Evolutionary conservation across 306 rosid genomes (phyloP).

Genomic region (Notholithocarpus densiflorus): DNA sequence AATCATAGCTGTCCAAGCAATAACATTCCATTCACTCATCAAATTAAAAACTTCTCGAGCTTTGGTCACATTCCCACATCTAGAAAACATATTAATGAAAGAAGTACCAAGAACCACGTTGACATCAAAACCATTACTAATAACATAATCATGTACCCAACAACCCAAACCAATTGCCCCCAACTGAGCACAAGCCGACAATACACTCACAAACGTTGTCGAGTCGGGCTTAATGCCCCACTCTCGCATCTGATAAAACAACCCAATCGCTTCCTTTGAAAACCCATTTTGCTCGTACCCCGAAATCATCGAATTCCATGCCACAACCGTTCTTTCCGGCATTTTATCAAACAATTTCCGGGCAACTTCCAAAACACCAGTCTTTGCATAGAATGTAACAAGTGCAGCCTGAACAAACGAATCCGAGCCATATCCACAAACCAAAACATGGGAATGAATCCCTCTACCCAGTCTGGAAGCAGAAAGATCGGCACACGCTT

Average conservation of each 20-base stretch:
- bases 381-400: slow-evolving; percentile 48
- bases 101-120: slow-evolving; percentile 70
- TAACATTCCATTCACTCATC: slow-evolving; percentile 61
- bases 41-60: slow-evolving; percentile 65
- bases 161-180: slow-evolving; percentile 68
- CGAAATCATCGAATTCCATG: slow-evolving; percentile 87
- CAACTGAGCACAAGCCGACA: slow-evolving; percentile 78
- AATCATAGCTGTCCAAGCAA: slow-evolving; percentile 90
- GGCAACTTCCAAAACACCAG: slow-evolving; percentile 42
- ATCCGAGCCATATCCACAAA: slow-evolving; percentile 54
- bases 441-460: slow-evolving; percentile 61
- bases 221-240: slow-evolving; percentile 54
- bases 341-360: slow-evolving; percentile 63
- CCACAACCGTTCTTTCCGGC: slow-evolving; percentile 56
- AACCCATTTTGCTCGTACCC: slow-evolving; percentile 79
- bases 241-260: slow-evolving; percentile 47
- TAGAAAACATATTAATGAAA: slow-evolving; percentile 75
- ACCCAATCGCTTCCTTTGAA: slow-evolving; percentile 47
- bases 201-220: slow-evolving; percentile 54
- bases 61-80: slow-evolving; percentile 65
- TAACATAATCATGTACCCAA: slow-evolving; percentile 57
- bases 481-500: slow-evolving; percentile 79
- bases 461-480: slow-evolving; percentile 38
- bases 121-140: slow-evolving; percentile 37
- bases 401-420: slow-evolving; percentile 73